phyloP scores from a whole-genome alignment of 1,139 yeast species.

The Blastobotrys raffinosifermentans region DNA sequence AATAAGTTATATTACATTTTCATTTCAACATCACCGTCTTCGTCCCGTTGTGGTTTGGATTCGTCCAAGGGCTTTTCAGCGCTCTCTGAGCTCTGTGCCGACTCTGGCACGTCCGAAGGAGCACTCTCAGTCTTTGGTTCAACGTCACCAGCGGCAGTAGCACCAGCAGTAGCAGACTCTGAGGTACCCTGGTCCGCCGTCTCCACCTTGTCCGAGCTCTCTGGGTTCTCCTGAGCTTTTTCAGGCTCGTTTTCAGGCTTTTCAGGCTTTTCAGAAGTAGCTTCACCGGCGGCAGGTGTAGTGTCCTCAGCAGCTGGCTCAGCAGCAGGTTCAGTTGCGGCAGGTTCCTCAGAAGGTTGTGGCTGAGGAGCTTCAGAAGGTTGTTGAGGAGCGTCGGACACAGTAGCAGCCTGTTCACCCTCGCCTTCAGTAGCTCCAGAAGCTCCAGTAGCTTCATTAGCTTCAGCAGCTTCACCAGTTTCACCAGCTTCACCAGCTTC shows the following conservation, averaged over 20 bases:
- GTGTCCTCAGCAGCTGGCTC: conserved; percentile 12
- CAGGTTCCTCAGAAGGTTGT: conserved; percentile 1
- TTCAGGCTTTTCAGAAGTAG: too few species aligned
- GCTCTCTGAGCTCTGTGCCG: conserved; percentile 12
- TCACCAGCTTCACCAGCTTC: background rate
- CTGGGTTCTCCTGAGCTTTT: conserved; percentile 9
- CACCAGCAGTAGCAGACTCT: conserved; percentile 8
- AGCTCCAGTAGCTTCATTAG: conserved; percentile 4
- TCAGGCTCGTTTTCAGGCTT: conserved; percentile 7
- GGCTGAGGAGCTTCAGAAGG: background rate
- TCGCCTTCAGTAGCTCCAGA: conserved; percentile 2
- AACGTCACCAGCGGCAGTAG: conserved; percentile 6
- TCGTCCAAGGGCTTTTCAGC: conserved; percentile 8
- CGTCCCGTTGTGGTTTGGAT: conserved; percentile 9
- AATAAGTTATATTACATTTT: conserved; percentile 11
- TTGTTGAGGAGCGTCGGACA: too few species aligned
- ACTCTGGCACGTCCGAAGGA: conserved; percentile 10
- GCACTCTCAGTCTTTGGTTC: conserved; percentile 14
- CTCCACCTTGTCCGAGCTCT: conserved; percentile 19
- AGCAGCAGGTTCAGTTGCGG: conserved; percentile 1
- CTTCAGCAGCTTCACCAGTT: background rate
- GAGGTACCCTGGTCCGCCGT: conserved; percentile 21
- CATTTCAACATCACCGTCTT: conserved; percentile 33
- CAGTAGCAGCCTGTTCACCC: conserved; percentile 5
- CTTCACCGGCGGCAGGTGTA: too few species aligned